Conservation (phyloP, 805 yeast species). For the Suhomyces sp. region DNA sequence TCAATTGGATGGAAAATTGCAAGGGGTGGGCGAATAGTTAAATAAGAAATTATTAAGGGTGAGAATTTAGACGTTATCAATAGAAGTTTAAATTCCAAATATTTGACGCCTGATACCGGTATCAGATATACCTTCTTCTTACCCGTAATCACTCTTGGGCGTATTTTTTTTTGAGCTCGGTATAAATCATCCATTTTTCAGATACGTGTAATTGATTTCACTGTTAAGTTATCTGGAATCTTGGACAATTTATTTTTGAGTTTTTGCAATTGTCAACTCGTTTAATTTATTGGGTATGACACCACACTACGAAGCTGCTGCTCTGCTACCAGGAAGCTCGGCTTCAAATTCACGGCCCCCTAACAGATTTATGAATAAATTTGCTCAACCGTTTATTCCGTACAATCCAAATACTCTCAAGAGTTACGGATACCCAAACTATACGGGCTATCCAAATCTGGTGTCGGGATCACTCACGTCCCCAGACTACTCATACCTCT, state of each 20-base stretch:
- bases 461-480: background rate
- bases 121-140: background rate
- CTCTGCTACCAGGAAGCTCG: background rate
- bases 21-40: background rate
- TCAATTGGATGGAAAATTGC: background rate
- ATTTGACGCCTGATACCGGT: background rate
- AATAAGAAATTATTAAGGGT: background rate
- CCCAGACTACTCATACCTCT: background rate
- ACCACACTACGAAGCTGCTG: background rate
- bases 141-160: background rate
- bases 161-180: too few relatives aligned
- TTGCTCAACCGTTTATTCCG: conserved; percentile 6
- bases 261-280: background rate
- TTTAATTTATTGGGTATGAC: background rate
- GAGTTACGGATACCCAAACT: background rate
- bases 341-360: background rate
- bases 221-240: background rate
- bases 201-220: background rate
- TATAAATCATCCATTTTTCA: background rate
- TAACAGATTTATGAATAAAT: background rate
- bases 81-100: background rate
- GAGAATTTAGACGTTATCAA: background rate
- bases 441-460: background rate
- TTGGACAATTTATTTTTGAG: background rate
- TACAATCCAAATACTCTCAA: background rate